Evolutionary conservation across 2,329 filamentous ascomycete species (phyloP), one percentile per base, ranked within the genome.

Genomic region (Ascochyta clinopodiicola): DNA sequence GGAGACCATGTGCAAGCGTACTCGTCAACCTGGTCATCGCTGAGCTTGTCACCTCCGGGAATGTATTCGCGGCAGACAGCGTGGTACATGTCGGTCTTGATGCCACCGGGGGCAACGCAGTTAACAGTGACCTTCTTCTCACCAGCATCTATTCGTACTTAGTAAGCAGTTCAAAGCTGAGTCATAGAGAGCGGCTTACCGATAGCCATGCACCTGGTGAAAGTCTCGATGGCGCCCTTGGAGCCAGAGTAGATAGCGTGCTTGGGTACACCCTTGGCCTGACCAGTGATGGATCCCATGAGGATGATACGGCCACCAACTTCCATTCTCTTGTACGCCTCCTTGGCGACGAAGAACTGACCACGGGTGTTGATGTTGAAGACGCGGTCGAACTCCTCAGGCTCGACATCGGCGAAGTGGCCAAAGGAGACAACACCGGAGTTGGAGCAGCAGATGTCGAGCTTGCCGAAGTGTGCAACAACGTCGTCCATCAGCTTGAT

Each of bases 381-480:
- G 53, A 87, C 84, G 35, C 80, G 80, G 74, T 86, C 82, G 63
- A 80, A 84, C 70, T 82, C 79, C 71, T 82, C 82, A 71, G 81
- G 80, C 40, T 78, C 79, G 40, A 82, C 80, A 56, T 82, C 80
- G 73, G 81, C 81, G 64, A 82, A 72, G 72, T 82, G 80, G 56
- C 80, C 80, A 70, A 82, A 82, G 39, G 78, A 79, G 32, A 82
- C 80, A 50, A 82, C 82, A 62, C 82, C 87, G 40, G 84, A 86
- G 81, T 90, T 90, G 70, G 85, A 88, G 80, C 84, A 86, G 68
- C 88, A 87, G 64, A 90, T 88, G 77, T 90, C 81, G 69, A 90
- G 81, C 74, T 85, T 82, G 74, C 87, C 87, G 70, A 86, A 91
- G 73, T 84, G 79, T 64, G 79, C 77, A 60, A 86, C 79, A 49